Percentiles rank a stretch among this genome's conserved stretches.
Evolutionary conservation across 805 yeast genomes (phyloP).

Genomic region (Trichomonascus vanleenenianus): DNA sequence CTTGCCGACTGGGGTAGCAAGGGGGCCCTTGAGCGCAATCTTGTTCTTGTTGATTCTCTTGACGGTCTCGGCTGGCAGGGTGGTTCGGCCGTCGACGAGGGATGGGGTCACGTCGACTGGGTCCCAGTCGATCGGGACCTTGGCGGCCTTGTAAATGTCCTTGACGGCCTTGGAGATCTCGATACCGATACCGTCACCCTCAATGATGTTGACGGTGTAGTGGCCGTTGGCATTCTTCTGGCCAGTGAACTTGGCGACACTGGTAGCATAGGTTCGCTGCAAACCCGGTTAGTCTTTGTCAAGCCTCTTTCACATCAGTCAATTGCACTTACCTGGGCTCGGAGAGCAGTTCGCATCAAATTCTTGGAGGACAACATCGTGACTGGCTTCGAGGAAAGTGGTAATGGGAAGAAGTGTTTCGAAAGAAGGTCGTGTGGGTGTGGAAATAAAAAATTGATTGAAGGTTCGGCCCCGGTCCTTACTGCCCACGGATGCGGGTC

Average conservation of each 20-base stretch:
- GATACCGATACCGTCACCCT: conserved; percentile 97
- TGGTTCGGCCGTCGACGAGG: conserved; percentile 84
- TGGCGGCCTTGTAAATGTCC: conserved; percentile 86
- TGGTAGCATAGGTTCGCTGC: not conserved
- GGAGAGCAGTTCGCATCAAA: conserved; percentile 1
- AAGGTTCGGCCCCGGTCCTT: too few relatives aligned
- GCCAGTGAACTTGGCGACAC: conserved; percentile 36
- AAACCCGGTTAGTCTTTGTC: not conserved
- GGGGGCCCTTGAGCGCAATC: conserved; percentile 96
- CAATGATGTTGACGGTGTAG: conserved; percentile 89
- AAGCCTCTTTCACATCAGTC: not conserved
- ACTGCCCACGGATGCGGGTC: too few relatives aligned
- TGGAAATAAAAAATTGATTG: not conserved
- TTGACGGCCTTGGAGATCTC: conserved; percentile 94
- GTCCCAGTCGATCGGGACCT: conserved; percentile 96
- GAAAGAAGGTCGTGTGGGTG: not conserved
- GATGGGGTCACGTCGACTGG: conserved; percentile 93
- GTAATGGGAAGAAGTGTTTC: too few relatives aligned
- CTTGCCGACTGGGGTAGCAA: conserved; percentile 98
- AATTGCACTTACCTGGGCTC: not conserved
- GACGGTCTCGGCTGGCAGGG: conserved; percentile 87
- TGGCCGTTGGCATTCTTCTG: conserved; percentile 50
- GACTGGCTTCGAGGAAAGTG: too few relatives aligned
- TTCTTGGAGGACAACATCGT: not conserved
- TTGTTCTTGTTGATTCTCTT: conserved; percentile 86